These are phyloP conservation scores for Fonsecaea monophora DNA, from an alignment of 2,329 filamentous ascomycete genomes.

Conservation along the genomic window DNA sequence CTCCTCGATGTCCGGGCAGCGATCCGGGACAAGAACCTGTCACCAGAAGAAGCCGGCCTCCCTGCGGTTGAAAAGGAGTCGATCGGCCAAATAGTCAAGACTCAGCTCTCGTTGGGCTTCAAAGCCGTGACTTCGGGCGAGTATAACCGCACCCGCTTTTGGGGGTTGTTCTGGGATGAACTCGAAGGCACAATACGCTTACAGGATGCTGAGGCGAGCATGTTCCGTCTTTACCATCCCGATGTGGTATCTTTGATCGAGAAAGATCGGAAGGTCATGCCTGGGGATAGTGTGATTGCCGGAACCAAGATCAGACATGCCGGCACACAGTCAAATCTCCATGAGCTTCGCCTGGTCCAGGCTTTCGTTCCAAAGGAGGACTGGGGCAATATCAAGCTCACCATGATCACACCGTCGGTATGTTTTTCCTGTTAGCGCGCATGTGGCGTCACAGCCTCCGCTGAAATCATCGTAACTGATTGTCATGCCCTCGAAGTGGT, in stretches of 20 bases:
- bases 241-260: conserved; percentile 69
- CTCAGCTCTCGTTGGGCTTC: conserved; percentile 69
- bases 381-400: conserved; percentile 72
- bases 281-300: conserved; percentile 64
- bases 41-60: conserved; percentile 58
- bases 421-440: conserved; percentile 6
- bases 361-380: conserved; percentile 64
- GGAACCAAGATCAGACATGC: conserved; percentile 65
- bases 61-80: conserved; percentile 68
- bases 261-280: conserved; percentile 57
- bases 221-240: conserved; percentile 66
- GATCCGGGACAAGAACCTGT: conserved; percentile 42
- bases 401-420: conserved; percentile 67
- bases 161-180: conserved; percentile 64
- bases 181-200: conserved; percentile 63
- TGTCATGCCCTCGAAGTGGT: conserved; percentile 56
- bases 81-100: conserved; percentile 68
- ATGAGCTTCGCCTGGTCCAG: conserved; percentile 67
- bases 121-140: conserved; percentile 67
- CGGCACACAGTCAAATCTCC: conserved; percentile 62
- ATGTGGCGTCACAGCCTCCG: background rate
- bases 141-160: conserved; percentile 54
- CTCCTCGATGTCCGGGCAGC: conserved; percentile 66
- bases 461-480: background rate
- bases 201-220: conserved; percentile 54